phyloP scores from a whole-genome alignment of 2,329 filamentous ascomycete genomes.

The Sporothrix pseudoabietina region DNA sequence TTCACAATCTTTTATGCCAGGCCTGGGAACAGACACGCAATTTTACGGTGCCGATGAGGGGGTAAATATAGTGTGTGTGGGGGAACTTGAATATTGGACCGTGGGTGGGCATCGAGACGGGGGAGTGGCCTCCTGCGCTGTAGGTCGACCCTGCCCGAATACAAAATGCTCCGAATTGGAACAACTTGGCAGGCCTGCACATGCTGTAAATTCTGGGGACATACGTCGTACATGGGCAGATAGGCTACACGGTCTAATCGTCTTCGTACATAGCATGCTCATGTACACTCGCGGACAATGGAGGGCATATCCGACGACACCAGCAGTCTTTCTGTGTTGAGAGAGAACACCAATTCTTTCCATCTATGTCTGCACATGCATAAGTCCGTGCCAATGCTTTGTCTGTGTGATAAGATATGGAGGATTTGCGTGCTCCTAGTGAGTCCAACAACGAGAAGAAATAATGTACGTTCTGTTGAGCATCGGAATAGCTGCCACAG shows the following conservation, averaged over 20 bases:
- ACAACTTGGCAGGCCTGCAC: background rate
- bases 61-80: background rate
- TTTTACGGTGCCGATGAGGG: background rate
- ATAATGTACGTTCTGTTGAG: too few relatives aligned
- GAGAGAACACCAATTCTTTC: too few relatives aligned
- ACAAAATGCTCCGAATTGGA: background rate
- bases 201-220: too few relatives aligned
- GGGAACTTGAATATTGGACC: background rate
- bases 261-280: background rate
- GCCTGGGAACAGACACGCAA: background rate
- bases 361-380: too few relatives aligned
- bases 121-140: background rate
- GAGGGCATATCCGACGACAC: background rate
- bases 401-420: too few relatives aligned
- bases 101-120: background rate
- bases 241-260: background rate
- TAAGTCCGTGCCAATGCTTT: too few relatives aligned
- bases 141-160: background rate
- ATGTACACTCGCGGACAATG: background rate
- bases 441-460: too few relatives aligned
- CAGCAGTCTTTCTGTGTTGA: too few relatives aligned
- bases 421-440: too few relatives aligned
- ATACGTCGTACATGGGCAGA: background rate
- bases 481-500: too few relatives aligned
- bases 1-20: background rate